These are phyloP conservation scores for Paramecium octaurelia DNA, from an alignment of 73 alveolate genomes.

Conservation along the genomic window DNA sequence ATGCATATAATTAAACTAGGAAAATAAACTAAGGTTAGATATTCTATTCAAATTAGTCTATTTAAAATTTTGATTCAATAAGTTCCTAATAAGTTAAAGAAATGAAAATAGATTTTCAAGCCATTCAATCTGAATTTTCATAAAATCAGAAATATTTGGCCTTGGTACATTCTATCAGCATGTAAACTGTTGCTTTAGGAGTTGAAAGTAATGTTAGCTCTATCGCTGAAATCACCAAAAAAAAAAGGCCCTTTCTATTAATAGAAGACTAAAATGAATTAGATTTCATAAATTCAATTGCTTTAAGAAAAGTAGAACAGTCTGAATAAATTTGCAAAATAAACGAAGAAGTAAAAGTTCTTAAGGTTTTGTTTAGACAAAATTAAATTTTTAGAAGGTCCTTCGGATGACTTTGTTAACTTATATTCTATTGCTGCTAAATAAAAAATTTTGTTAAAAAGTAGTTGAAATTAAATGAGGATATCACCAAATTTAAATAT, in stretches of 20 bases:
- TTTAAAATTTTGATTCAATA: not conserved
- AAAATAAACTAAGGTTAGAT: not conserved
- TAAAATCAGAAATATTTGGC: not conserved
- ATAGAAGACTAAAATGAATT: no score
- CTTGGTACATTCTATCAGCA: no score
- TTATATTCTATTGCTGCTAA: not conserved
- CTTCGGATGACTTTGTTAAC: not conserved
- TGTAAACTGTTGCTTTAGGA: no score
- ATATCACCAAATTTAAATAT: not conserved
- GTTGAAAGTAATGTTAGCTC: no score
- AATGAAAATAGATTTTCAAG: not conserved
- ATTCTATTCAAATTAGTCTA: not conserved
- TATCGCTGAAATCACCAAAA: no score
- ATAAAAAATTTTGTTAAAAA: not conserved
- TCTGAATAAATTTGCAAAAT: not conserved
- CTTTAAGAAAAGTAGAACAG: no score
- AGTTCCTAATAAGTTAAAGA: not conserved
- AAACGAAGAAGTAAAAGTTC: not conserved
- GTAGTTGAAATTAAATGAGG: not conserved
- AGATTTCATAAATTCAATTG: no score
- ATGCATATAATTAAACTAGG: not conserved
- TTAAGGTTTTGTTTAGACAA: not conserved
- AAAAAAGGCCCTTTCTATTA: no score
- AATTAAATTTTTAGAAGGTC: not conserved
- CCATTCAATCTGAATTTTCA: not conserved